phyloP scores from a whole-genome alignment of 345 rosid species.

The Lepidium aucheri region DNA sequence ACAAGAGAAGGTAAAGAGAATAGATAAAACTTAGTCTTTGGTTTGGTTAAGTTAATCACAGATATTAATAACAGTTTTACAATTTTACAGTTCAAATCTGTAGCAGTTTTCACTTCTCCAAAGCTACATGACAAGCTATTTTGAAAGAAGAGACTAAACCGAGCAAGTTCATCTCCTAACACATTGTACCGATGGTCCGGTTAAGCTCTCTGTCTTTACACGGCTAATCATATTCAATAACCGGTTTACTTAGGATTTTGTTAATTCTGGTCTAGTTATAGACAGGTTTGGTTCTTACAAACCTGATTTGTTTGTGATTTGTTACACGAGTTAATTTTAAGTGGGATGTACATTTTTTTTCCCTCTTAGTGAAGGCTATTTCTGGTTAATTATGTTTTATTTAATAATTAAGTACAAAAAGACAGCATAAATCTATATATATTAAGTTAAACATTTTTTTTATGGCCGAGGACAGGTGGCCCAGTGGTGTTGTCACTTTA shows the following conservation, averaged over 20 bases:
- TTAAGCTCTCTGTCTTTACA: not conserved
- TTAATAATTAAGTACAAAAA: no score
- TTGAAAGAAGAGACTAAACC: slow-evolving; percentile 17
- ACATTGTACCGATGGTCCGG: slow-evolving; percentile 3
- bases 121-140: slow-evolving; percentile 55
- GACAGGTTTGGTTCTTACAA: slow-evolving; percentile 21
- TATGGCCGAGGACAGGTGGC: no score
- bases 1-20: slow-evolving; percentile 51
- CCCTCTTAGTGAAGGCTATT: no score
- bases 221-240: not conserved
- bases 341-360: slow-evolving; percentile 7
- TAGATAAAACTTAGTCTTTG: no score
- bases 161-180: slow-evolving; percentile 27
- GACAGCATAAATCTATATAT: no score
- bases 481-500: no score
- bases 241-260: not conserved
- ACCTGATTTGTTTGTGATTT: slow-evolving; percentile 5
- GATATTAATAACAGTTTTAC: no score
- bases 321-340: slow-evolving; percentile 9
- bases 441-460: no score
- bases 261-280: slow-evolving; percentile 4
- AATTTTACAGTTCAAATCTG: slow-evolving; percentile 58
- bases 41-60: no score
- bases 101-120: slow-evolving; percentile 55
- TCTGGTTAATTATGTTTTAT: no score